phyloP scores from a whole-genome alignment of 306 rosid genomes.

The Carpinus viminea region DNA sequence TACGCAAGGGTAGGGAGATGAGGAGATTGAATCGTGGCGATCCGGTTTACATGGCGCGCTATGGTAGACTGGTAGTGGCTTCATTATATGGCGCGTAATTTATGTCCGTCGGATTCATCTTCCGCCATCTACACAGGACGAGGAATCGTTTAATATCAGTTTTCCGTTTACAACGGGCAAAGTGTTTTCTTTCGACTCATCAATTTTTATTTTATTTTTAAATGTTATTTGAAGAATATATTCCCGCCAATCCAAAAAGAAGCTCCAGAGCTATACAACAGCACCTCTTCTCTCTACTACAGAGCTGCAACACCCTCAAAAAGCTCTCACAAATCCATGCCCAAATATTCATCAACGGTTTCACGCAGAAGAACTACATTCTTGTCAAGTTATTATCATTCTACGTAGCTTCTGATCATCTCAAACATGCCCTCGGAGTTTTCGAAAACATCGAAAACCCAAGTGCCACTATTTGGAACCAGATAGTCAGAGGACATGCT shows the following conservation, averaged over 20 bases:
- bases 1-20: too few species aligned
- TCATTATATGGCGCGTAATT: too few species aligned
- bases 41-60: too few species aligned
- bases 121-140: too few species aligned
- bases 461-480: constrained; percentile 61
- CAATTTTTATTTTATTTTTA: not conserved
- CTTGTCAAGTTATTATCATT: constrained; percentile 49
- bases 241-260: constrained; percentile 33
- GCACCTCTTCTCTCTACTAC: constrained; percentile 42
- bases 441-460: constrained; percentile 42
- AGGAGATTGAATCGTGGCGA: too few species aligned
- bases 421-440: constrained; percentile 33
- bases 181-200: not conserved
- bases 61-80: too few species aligned
- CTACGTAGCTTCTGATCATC: constrained; percentile 44
- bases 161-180: too few species aligned
- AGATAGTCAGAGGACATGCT: constrained; percentile 51
- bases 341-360: constrained; percentile 51
- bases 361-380: constrained; percentile 53
- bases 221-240: constrained; percentile 31
- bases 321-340: constrained; percentile 53
- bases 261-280: constrained; percentile 39
- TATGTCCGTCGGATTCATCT: too few species aligned
- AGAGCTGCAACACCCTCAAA: constrained; percentile 35
- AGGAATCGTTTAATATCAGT: too few species aligned